Conservation (phyloP, 805 yeast species). For the Starmerella lactis-condensi region DNA sequence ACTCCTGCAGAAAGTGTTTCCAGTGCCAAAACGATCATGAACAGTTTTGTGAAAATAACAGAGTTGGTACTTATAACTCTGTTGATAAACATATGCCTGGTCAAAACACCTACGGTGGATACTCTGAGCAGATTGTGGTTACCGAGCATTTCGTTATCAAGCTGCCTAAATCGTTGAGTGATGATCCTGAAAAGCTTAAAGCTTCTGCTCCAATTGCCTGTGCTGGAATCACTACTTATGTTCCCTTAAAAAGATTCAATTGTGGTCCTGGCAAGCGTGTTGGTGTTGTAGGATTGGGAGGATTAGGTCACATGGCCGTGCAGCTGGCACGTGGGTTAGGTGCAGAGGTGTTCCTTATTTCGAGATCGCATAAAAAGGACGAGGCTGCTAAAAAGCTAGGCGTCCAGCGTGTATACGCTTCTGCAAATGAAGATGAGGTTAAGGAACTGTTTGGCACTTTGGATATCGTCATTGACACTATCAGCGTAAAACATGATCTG, state of each 20-base stretch:
- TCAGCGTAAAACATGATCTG: slow-evolving; percentile 33
- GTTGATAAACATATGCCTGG: slow-evolving; percentile 41
- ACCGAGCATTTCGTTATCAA: slow-evolving; percentile 46
- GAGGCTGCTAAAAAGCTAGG: slow-evolving; percentile 37
- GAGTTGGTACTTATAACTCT: slow-evolving; percentile 35
- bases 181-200: slow-evolving; percentile 23
- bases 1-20: slow-evolving; percentile 42
- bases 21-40: slow-evolving; percentile 40
- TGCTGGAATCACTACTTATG: slow-evolving; percentile 57
- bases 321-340: slow-evolving; percentile 44
- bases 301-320: slow-evolving; percentile 48
- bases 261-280: slow-evolving; percentile 35
- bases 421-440: slow-evolving; percentile 27
- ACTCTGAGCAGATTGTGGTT: slow-evolving; percentile 22
- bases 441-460: slow-evolving; percentile 21
- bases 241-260: slow-evolving; percentile 37
- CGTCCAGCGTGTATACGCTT: slow-evolving; percentile 36
- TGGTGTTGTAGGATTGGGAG: slow-evolving; percentile 48
- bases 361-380: slow-evolving; percentile 33
- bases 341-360: slow-evolving; percentile 41
- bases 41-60: slow-evolving; percentile 32
- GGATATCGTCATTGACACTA: slow-evolving; percentile 38
- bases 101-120: slow-evolving; percentile 32
- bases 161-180: slow-evolving; percentile 34
- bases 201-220: slow-evolving; percentile 57